phyloP scores from a whole-genome alignment of 371 early-diverging fungal species.

The Mucor plumbeus region DNA sequence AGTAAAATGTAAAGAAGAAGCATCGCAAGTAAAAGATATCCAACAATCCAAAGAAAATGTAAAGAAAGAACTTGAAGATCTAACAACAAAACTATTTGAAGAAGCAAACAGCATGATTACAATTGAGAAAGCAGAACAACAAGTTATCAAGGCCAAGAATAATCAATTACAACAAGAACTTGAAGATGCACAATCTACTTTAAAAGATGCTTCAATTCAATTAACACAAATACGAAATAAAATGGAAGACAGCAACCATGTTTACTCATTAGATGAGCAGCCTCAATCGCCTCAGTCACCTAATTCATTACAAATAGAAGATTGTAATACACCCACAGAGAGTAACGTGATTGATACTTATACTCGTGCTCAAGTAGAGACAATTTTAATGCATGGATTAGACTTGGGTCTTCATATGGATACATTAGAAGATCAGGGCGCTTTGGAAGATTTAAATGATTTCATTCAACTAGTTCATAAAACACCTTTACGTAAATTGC shows the following conservation, averaged over 20 bases:
- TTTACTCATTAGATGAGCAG: constrained; percentile 13
- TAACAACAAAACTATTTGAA: constrained; percentile 74
- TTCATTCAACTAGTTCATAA: constrained; percentile 65
- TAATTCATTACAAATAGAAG: background rate
- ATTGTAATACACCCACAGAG: background rate
- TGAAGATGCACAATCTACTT: constrained; percentile 49
- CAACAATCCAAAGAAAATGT: constrained; percentile 67
- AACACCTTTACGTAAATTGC: constrained; percentile 69
- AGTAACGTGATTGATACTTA: constrained; percentile 16
- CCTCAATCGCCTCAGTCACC: constrained; percentile 1
- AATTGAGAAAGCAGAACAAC: constrained; percentile 61
- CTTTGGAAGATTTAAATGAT: constrained; percentile 77
- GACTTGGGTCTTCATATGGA: constrained; percentile 19
- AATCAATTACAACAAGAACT: constrained; percentile 22
- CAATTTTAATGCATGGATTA: constrained; percentile 18
- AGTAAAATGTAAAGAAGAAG: constrained; percentile 52
- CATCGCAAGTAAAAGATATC: constrained; percentile 64
- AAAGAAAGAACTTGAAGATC: constrained; percentile 74
- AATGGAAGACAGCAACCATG: constrained; percentile 7
- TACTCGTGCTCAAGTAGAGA: constrained; percentile 35
- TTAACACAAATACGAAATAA: constrained; percentile 62
- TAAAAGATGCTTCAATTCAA: constrained; percentile 63
- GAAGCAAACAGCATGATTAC: constrained; percentile 80
- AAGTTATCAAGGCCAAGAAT: constrained; percentile 41
- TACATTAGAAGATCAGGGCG: constrained; percentile 53